Base-by-base conservation (phyloP, 495 filamentous ascomycete species). In the Penicillium bovifimosum region DNA sequence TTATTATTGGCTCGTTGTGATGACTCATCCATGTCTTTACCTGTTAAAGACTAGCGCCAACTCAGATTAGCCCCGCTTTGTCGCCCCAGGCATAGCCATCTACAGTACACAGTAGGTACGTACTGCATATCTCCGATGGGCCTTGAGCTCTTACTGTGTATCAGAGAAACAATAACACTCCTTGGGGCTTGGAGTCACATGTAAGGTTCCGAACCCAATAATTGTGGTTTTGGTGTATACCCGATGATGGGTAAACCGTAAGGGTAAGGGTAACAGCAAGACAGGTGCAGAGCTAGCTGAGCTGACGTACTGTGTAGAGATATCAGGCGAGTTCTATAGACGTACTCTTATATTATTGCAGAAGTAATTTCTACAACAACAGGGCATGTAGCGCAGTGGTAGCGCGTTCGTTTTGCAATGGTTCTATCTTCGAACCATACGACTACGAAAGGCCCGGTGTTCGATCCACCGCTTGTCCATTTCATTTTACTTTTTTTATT, bases 381-480 rank as follows among this genome's bases (percentile, higher is more conserved):
- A 31, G 54, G 54, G 54, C 41, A 33, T 35, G 48, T 56, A 41
- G 38, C 42, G 47, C 42, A 56, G 54, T 47, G 54, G 54, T 48
- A 56, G 42, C 47, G 42, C 34, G 48, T 41, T 52, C 54, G 54
- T 42, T 56, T 52, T 45, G 54, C 54, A 52, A 24, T 24, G 20
- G 20, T 24, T 24, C 20, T 24, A 24, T 24, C 20, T 24, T 24
- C 2, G 2, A 24, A 24, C 20, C 20, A 24, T 24, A 24, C 20
- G 20, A 24, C 20, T 56, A 42, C 54, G 54, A 52, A 41, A 56
- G 42, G 54, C 52, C 54, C 40, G 54, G 54, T 38, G 54, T 56
- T 56, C 54, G 41, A 56, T 56, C 50, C 54, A 38, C 54, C 54
- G 43, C 48, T 33, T 33, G 41, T 56, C 54, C 54, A 56, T 14